Percentiles rank a stretch among this genome's conserved stretches.
phyloP scores from a whole-genome alignment of 1,139 yeast genomes.

The Komagataea norvegica region DNA sequence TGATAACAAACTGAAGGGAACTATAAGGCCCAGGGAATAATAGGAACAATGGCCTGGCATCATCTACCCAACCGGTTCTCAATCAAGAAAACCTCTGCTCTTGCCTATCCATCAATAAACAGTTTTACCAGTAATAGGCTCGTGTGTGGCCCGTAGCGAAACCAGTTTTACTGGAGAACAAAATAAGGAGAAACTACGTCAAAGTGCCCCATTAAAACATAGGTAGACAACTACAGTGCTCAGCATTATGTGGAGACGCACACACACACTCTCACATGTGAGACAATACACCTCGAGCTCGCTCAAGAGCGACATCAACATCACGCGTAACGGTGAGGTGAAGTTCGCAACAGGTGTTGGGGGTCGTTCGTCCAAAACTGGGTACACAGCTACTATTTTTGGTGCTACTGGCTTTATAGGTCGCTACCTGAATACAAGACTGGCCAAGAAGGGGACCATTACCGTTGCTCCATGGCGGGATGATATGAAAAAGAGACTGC shows the following conservation, averaged over 20 bases:
- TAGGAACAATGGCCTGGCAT: no score
- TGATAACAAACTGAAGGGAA: neutral
- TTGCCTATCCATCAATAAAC: no score
- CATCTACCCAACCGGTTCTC: no score
- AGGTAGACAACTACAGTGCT: neutral
- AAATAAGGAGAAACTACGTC: no score
- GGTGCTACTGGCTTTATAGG: conserved; percentile 84
- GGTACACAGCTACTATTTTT: conserved; percentile 84
- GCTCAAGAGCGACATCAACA: conserved; percentile 58
- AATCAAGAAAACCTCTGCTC: no score
- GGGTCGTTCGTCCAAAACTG: conserved; percentile 86
- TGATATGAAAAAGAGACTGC: conserved; percentile 71
- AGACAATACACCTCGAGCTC: conserved; percentile 20
- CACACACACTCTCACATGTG: conserved; percentile 5
- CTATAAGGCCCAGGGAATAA: neutral
- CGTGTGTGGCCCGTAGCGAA: no score
- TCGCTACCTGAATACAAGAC: conserved; percentile 61
- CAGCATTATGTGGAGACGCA: conserved; percentile 7
- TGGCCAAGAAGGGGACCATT: conserved; percentile 78
- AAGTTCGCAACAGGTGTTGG: conserved; percentile 67
- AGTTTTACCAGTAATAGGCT: no score
- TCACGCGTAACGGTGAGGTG: conserved; percentile 74
- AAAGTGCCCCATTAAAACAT: neutral
- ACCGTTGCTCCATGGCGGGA: conserved; percentile 78
- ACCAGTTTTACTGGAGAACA: no score